Evolutionary conservation across 495 filamentous ascomycete species (phyloP), one percentile per base, ranked within the genome.

Genomic region (Entonaema liquescens): DNA sequence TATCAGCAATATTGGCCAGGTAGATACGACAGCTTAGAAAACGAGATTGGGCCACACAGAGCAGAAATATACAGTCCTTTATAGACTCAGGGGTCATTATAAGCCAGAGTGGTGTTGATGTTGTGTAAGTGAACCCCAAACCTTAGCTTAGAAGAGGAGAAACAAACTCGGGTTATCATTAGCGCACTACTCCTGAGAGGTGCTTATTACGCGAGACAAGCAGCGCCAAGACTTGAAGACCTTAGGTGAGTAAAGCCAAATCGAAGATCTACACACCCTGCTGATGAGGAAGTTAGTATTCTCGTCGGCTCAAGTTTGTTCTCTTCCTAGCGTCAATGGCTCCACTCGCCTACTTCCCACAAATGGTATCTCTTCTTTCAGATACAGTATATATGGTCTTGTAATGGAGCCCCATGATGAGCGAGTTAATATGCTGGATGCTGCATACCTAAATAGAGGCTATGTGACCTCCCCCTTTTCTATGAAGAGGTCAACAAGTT

Each of bases 101-200:
- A 73, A 42, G 52, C 55, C 35, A 42, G 47, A 53, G 17, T 62
- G 44, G 12, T 59, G 57, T 44, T 11, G 29, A 68, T 29, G 56
- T 15, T 52, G 61, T 66, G 52, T 65, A 62, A 62, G 57, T 62
- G 57, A 57, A 57, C 36, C 59, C 33, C 13, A 5, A 23, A 40
- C 6, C 40, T 44, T 62, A 50, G 60, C 7, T 59, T 28, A 50
- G 40, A 54, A 28, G 50, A 47, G 47, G 42, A 28, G 29, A 64
- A 23, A 44, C n/a, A 61, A 21, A 21, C 25, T 33, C 35, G 38
- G 65, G 50, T 31, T 59, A 62, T 68, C 5, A 63, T 61, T 73
- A 33, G 35, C 52, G 65, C 65, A 61, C 68, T 52, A 65, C 65
- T 68, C 44, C 61, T 68, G 61, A 33, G 40, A 68, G 28, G 49